These are phyloP conservation scores for Ceratocystis papillata DNA, from an alignment of 2,329 filamentous ascomycete species.

Conservation along the genomic window DNA sequence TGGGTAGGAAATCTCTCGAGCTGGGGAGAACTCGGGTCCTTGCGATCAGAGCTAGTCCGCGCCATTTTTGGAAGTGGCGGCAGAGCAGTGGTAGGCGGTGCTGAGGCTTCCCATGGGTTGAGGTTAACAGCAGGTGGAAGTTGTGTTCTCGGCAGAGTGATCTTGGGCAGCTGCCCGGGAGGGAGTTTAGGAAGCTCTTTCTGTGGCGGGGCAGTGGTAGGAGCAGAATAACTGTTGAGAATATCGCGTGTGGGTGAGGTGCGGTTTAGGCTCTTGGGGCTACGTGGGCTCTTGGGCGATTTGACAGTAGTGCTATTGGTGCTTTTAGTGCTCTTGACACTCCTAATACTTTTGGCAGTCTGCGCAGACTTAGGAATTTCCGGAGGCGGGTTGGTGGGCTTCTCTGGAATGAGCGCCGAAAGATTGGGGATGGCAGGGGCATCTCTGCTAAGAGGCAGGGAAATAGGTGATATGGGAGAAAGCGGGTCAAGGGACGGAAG, in stretches of 20 bases:
- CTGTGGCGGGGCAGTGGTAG: constrained; percentile 3
- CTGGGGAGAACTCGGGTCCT: background rate
- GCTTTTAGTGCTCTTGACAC: background rate
- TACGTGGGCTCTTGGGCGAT: background rate
- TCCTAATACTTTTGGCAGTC: background rate
- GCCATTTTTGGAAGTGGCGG: constrained; percentile 14
- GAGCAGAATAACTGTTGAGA: background rate
- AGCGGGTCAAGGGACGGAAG: constrained; percentile 3
- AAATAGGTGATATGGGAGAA: background rate
- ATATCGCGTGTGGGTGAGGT: constrained; percentile 4
- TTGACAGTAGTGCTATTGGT: background rate
- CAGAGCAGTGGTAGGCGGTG: constrained; percentile 10
- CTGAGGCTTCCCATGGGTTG: constrained; percentile 10
- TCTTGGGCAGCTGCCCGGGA: background rate
- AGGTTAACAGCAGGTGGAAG: constrained; percentile 7
- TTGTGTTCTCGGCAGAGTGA: constrained; percentile 4
- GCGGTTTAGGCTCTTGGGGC: background rate
- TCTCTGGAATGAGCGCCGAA: background rate
- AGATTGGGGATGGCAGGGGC: background rate
- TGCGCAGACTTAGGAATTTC: constrained; percentile 12
- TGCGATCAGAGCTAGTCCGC: background rate
- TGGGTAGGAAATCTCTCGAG: background rate
- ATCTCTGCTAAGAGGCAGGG: background rate
- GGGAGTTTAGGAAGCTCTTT: constrained; percentile 6
- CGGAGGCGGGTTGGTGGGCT: background rate